Evolutionary conservation across 225 moss, liverwort and hornwort species (phyloP), one percentile per base, ranked within the genome.

Genomic region (Marchantia polymorpha): DNA sequence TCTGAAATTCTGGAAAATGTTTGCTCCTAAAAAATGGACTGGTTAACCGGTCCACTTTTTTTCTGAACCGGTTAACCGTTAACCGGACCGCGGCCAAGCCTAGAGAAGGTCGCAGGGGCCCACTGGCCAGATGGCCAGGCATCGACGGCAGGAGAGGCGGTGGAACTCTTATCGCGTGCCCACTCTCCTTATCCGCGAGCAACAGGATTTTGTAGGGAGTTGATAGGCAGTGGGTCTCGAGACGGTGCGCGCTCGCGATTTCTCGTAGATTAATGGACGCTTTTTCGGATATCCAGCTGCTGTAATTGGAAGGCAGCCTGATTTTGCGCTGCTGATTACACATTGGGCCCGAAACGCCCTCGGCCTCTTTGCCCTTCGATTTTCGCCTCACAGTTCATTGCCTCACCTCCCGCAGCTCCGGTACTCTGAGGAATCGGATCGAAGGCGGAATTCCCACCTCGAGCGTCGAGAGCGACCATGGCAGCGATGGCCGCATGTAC

Each of bases 401-500:
- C 26, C 54, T 17, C 19, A 20, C 2, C 25, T 52, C 12, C 27
- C 15, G 13, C 52, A 73, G 22, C 54, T 73, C 53, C 9, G 52
- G 0, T 22, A 29, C 9, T n/a, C 51, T 12, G 49, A 50, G 27
- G 10, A 22, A 22, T 20, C 17, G 17, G 70, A 49, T 47, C 19
- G 30, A 48, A 15, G 15, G 20, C 13, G 70, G 12, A 49, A 17
- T 48, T 6, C 47, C 8, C 20, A 7, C 4, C 13, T 70, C 29
- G 8, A 12, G 30, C 6, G 53, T 8, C 12, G 58, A 19, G 58
- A 19, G 70, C 20, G 22, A n/a, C 68, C 26, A 81, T 84, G 80
- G 84, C 77, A 72, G 80, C 81, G 11, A 65, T 85, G 46, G 27
- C 70, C 11, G 81, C 61, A 71, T 74, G 85, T 64, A 25, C 52